Conservation (phyloP, 2,329 filamentous ascomycete genomes). For the Pyrenophora graminea region DNA sequence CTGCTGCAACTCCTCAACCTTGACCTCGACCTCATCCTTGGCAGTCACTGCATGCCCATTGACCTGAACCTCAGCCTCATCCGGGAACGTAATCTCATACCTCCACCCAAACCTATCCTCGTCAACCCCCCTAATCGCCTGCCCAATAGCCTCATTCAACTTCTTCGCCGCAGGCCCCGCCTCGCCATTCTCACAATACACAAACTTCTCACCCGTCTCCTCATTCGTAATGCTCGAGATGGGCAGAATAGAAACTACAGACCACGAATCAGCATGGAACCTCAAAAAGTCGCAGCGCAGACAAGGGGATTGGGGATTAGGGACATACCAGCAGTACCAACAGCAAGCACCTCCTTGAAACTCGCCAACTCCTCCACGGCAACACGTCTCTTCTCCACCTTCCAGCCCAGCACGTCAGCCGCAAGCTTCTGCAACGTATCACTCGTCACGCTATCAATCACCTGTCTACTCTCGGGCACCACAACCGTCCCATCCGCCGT, state of each 20-base stretch:
- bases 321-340: constrained; percentile 22
- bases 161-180: not conserved
- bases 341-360: constrained; percentile 29
- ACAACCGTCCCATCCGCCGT: constrained; percentile 31
- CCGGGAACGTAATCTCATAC: not conserved
- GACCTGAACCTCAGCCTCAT: not conserved
- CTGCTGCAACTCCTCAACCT: not conserved
- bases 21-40: not conserved
- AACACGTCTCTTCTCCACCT: constrained; percentile 34
- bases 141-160: not conserved
- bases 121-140: not conserved
- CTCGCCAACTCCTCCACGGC: constrained; percentile 18
- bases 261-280: not conserved
- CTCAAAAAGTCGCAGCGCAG: too few relatives aligned
- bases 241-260: constrained; percentile 15
- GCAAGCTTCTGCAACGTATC: constrained; percentile 32
- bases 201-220: constrained; percentile 22
- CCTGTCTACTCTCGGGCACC: constrained; percentile 34
- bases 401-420: constrained; percentile 39
- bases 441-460: constrained; percentile 39
- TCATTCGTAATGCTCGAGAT: constrained; percentile 16
- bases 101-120: not conserved
- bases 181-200: constrained; percentile 15
- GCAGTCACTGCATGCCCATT: not conserved
- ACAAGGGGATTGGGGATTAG: not conserved